Percentiles rank a stretch among this genome's conserved stretches.
Evolutionary conservation across 192 early-diverging fungal genomes (phyloP).

Genomic region (Podila minutissima): DNA sequence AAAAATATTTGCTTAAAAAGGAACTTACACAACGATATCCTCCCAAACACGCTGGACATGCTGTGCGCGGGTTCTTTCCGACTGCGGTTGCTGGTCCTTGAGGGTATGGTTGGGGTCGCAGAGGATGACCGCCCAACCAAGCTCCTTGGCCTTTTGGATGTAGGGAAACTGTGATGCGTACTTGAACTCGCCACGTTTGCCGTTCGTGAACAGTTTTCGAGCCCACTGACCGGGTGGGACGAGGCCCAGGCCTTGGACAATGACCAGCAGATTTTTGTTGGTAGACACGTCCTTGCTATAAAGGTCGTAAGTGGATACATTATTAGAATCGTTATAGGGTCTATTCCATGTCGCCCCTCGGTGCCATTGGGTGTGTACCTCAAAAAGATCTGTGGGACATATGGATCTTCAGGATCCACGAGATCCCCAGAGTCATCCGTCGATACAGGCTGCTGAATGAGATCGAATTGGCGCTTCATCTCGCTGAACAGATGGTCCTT

Average conservation of each 20-base stretch:
- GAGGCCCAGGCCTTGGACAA: conserved; percentile 34
- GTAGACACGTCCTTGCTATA: conserved; percentile 8
- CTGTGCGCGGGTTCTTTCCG: not conserved
- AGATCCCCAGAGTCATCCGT: not conserved
- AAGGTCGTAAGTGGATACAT: not conserved
- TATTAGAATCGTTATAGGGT: not conserved
- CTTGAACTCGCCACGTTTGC: conserved; percentile 12
- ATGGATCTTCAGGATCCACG: not conserved
- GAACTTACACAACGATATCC: conserved; percentile 20
- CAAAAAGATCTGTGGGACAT: conserved; percentile 23
- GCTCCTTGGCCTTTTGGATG: conserved; percentile 13
- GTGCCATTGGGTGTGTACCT: not conserved
- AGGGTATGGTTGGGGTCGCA: conserved; percentile 34
- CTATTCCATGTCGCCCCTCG: no score
- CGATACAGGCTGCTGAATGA: conserved; percentile 1
- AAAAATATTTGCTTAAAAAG: not conserved
- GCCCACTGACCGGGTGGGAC: conserved; percentile 50
- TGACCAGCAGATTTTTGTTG: conserved; percentile 24
- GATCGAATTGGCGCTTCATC: not conserved
- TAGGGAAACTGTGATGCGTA: conserved; percentile 30
- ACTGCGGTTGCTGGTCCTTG: not conserved
- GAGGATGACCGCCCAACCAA: conserved; percentile 31
- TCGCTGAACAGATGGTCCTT: not conserved
- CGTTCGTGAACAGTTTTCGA: conserved; percentile 42
- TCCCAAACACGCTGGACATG: conserved; percentile 45